phyloP scores from a whole-genome alignment of 495 filamentous ascomycete genomes.

The Penicillium malachiteum region DNA sequence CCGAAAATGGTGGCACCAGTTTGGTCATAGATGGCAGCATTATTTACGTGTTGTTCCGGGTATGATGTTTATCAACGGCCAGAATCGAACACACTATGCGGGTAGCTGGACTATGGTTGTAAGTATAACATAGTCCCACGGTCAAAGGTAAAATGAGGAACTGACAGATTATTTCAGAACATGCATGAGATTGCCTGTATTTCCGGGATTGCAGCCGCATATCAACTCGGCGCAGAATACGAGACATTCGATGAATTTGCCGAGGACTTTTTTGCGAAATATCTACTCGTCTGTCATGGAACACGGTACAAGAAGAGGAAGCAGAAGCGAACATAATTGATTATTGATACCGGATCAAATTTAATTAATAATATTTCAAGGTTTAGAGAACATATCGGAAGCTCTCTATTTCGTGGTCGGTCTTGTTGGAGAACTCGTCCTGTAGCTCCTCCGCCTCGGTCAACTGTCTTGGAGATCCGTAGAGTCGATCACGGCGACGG shows the following conservation, averaged over 20 bases:
- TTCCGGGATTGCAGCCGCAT: slow-evolving; percentile 75
- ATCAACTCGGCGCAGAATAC: slow-evolving; percentile 74
- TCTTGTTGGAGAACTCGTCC: slow-evolving; percentile 31
- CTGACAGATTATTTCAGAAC: slow-evolving; percentile 44
- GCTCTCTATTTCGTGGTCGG: slow-evolving; percentile 33
- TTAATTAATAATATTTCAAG: neutral
- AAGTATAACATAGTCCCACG: slow-evolving; percentile 22
- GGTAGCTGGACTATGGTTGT: slow-evolving; percentile 77
- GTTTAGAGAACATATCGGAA: slow-evolving; percentile 33
- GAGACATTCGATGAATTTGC: slow-evolving; percentile 63
- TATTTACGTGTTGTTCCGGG: slow-evolving; percentile 74
- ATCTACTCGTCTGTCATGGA: slow-evolving; percentile 53
- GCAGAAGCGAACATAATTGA: slow-evolving; percentile 10
- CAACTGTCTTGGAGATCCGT: slow-evolving; percentile 21
- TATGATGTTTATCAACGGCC: slow-evolving; percentile 78
- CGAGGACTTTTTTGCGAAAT: slow-evolving; percentile 56
- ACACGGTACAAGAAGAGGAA: slow-evolving; percentile 38
- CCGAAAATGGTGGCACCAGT: slow-evolving; percentile 82
- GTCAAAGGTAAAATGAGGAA: neutral
- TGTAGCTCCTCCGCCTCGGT: slow-evolving; percentile 27
- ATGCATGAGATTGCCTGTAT: slow-evolving; percentile 81
- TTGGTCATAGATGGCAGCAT: slow-evolving; percentile 79
- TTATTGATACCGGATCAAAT: neutral
- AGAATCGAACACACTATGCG: slow-evolving; percentile 65
- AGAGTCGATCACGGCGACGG: slow-evolving; percentile 23